Base-by-base conservation (phyloP, 129 eudicot genomes). In the Flaveria brownii region DNA sequence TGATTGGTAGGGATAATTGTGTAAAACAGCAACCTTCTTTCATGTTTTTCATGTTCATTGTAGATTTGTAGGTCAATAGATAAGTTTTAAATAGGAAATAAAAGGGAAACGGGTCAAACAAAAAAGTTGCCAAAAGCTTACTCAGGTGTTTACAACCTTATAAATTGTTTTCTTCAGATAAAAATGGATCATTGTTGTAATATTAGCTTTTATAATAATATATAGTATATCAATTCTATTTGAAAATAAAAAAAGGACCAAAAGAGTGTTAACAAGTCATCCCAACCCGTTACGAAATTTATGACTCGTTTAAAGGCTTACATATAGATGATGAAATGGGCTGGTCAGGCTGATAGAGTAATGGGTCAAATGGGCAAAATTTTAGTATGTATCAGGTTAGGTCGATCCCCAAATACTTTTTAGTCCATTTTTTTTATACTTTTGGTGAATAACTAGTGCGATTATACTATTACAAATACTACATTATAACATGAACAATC, bases 21-120 rank as follows among this genome's bases (percentile, higher is more conserved):
- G 49, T 26, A 13, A 49, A 74, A 61, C 6, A 15, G 4, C 28
- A 28, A 55, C 67, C 42, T 57, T 42, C 57, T 73, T 73, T 73
- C 57, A 18, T 20, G 1, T 67, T 67, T 39, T 67, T 41, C 51
- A 16, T 18, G 42, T 73, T 57, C 42, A 57, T 59, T 33, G 14
- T 4, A 42, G 8, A 13, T 67, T 59, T 33, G 14, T 8, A 42
- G 8, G 22, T 67, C 52, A 67, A 36, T 14, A 15, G 15, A 15
- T 36, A 36, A 17, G 30, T 30, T 26, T 62, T 28, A 72, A 9
- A 15, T 1, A 71, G 3, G 23, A 42, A 18, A 13, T 60, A 23
- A 23, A 23, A 57, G 23, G 43, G 39, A 14, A 23, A 73, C 43
- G 11, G 25, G 56, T 23, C 59, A 43, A 74, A 59, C 16, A 60